Base-by-base conservation (phyloP, 1,284 basidiomycete genomes). In the Acaromyces ingoldii region DNA sequence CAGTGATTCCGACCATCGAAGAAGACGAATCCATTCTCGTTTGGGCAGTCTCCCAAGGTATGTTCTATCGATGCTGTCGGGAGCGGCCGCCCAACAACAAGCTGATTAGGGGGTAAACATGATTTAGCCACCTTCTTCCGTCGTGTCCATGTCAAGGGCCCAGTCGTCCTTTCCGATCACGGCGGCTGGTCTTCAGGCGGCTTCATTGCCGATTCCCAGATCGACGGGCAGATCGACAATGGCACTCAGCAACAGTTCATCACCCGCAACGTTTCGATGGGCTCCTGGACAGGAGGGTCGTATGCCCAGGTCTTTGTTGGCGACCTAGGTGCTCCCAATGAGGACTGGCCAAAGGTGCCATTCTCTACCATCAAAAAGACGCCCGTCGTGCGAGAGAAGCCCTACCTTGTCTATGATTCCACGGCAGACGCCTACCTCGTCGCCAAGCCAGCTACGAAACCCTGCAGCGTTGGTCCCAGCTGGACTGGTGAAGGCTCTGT, bases 261-360 rank as follows among this genome's bases (percentile, higher is more conserved):
- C 22, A 10, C 30, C 11, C 44, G 44, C 17, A 47, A 47, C 17
- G 21, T 31, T 10, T 10, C 4, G 3, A 47, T 47, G 44, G n/a
- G 22, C 9, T 3, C n/a, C 28, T 47, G 15, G 6, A 17, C 17
- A 7, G 44, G 29, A 9, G 44, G 44, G n/a, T 11, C 29, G 11
- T 47, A 47, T 22, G 29, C 44, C 9, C 44, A 47, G 25, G 44
- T 47, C 3, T 47, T 47, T 17, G 44, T 47, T 34, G 44, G 44
- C 17, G 13, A 24, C 24, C 17, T 21, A 17, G 44, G 44, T 6
- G 44, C 44, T 3, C 44, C 44, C 17, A n/a, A n/a, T 15, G 44
- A 47, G 33, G 31, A 47, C 31, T 47, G 44, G 44, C 44, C 44
- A 10, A n/a, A 13, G 13, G 34, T 33, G 44, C 44, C 44, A 11